A percentile compares a stretch with the other conserved stretches of the same genome.
Evolutionary conservation across 2,329 filamentous ascomycete species (phyloP).

Genomic region (Diaporthe citri): DNA sequence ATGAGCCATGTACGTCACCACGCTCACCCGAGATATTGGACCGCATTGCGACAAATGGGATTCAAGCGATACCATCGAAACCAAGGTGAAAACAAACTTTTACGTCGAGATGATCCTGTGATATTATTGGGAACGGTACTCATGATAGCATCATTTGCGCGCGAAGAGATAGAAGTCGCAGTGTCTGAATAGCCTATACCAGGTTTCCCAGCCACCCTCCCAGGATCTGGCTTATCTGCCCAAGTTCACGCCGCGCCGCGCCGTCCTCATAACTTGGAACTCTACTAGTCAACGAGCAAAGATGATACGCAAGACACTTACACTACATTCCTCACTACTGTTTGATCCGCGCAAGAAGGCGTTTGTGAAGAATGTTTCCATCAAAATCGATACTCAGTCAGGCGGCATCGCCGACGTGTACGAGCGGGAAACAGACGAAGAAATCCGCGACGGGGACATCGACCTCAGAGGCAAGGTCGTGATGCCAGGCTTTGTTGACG

Average conservation of each 20-base stretch:
- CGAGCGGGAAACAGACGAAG: conserved; percentile 44
- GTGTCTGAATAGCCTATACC: neutral
- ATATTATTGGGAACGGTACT: neutral
- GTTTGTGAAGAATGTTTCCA: conserved; percentile 56
- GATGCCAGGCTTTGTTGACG: conserved; percentile 66
- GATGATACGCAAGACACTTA: conserved; percentile 43
- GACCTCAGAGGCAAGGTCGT: conserved; percentile 66
- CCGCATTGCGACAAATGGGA: neutral
- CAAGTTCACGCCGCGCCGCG: neutral
- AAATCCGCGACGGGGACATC: conserved; percentile 56
- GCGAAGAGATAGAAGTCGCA: neutral
- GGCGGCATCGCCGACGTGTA: conserved; percentile 57
- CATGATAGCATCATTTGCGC: neutral
- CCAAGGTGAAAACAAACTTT: no score
- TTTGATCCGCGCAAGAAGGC: conserved; percentile 60
- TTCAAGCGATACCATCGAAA: neutral
- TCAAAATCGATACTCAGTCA: conserved; percentile 54
- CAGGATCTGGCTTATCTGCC: neutral
- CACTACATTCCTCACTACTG: conserved; percentile 59
- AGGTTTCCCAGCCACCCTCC: neutral
- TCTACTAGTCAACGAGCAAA: neutral
- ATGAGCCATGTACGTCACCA: neutral
- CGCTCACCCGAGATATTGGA: neutral
- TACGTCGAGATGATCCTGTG: no score
- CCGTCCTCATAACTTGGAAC: neutral